Evolutionary conservation across 2,329 filamentous ascomycete species (phyloP), one percentile per base, ranked within the genome.

Genomic region (Neoarthrinium moseri): DNA sequence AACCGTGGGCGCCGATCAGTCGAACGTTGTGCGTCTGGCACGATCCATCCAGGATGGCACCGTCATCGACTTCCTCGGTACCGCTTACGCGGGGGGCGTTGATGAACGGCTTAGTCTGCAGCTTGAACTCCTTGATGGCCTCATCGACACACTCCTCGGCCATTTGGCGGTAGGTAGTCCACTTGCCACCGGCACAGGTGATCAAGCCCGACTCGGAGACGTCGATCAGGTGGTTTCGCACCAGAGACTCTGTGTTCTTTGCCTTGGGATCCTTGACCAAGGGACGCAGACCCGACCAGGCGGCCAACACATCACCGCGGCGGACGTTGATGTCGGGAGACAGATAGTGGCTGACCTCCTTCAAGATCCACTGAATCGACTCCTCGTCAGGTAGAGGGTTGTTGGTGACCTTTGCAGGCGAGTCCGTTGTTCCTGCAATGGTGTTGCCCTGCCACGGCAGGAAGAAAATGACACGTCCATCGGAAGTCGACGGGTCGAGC

Each of bases 111-210:
- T 71, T 72, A 3, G 85, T 70, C 43, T 75, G 64, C 27, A 94
- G 77, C 7, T 73, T 69, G 66, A 90, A 92, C 48, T 80, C 74
- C 43, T 78, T 73, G 63, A 94, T 78, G 8, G 89, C 87, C 59
- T 87, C 84, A 59, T 95, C 89, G 34, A 95, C 89, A 35, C 87
- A 87, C 63, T 95, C 89, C 68, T 95, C 89, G 18, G 89, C 88
- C 90, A 95, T 95, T 67, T 95, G 88, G 46, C 90, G 85, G 70
- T 95, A 95, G 2, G 90, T 95, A 3, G 90, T 95, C 90, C 90
- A 95, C 70, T 95, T 95, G 38, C 90, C 90, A 56, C 90, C 90
- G 22, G 89, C 89, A 60, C 89, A 91, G 26, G 90, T 95, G 54
- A 95, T 71, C 17, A 95, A 77, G 10, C 90, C 90, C 6, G 87